A percentile compares a stretch with the other conserved stretches of the same genome.
Conservation (phyloP, 2,329 filamentous ascomycete genomes). For the Venturia effusa region DNA sequence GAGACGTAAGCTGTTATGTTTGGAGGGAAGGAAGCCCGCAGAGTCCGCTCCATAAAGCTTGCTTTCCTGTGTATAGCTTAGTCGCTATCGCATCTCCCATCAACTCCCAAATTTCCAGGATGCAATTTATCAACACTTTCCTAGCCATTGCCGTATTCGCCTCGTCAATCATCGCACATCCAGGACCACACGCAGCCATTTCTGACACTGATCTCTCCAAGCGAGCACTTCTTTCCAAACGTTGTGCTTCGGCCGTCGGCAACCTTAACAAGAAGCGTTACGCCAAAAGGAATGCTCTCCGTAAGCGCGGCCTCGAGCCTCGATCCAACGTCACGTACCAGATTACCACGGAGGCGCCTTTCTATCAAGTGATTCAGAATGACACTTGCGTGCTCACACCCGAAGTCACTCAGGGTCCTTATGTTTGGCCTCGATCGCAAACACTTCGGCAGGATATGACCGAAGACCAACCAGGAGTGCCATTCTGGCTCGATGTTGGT, state of each 20-base stretch:
- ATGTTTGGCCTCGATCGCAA: constrained; percentile 22
- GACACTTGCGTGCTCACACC: constrained; percentile 38
- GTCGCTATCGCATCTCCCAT: too few relatives aligned
- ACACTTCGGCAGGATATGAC: constrained; percentile 24
- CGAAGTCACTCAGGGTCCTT: constrained; percentile 44
- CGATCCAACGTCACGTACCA: not conserved
- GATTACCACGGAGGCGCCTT: not conserved
- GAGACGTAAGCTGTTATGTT: not conserved
- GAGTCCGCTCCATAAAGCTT: too few relatives aligned
- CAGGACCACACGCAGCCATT: not conserved
- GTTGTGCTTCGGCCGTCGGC: not conserved
- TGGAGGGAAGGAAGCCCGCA: too few relatives aligned
- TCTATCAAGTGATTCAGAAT: constrained; percentile 14
- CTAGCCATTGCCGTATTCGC: too few relatives aligned
- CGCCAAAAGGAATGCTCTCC: not conserved
- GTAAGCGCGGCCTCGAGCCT: not conserved
- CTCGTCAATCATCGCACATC: too few relatives aligned
- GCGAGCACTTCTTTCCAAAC: not conserved
- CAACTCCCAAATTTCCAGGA: too few relatives aligned
- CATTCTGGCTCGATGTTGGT: not conserved
- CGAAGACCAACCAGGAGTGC: constrained; percentile 23
- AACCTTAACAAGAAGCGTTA: not conserved
- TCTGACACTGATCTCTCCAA: not conserved
- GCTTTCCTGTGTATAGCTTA: too few relatives aligned
- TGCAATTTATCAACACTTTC: too few relatives aligned